Base-by-base conservation (phyloP, 257 asterid species). In the Przewalskia tangutica region DNA sequence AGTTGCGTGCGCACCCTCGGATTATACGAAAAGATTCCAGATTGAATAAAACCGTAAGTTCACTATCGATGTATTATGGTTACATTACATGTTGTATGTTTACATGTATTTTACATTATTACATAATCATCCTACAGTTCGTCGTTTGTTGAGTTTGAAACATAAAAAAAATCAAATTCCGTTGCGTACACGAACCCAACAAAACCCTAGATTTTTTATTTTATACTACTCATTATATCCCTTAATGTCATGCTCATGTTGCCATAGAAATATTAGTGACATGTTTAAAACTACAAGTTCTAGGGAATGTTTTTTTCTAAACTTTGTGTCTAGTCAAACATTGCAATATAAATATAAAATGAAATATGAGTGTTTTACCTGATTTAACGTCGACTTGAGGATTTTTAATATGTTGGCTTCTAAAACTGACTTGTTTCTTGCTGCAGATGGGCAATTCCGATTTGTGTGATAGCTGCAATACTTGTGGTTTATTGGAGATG, bases 381-480 rank as follows among this genome's bases (percentile, higher is more conserved):
- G 8, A 23, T 62, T 9, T 8, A 8, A 23, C 14, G 36, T n/a
- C 3, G 6, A 60, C 27, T 14, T 54, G 59, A 14, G 59, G 20
- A 54, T 54, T 2, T 11, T 2, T 42, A 40, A 18, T 16, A 34
- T 10, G 63, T 20, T 51, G 50, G 46, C 42, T 18, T 51, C n/a
- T 1, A 23, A 23, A 23, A 23, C 27, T 73, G 12, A 48, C 40
- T 70, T 83, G 65, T 23, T 82, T 42, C 53, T 50, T 81, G 85
- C 71, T 32, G 86, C 95, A 96, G 99, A 90, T 96, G 99, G 99
- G 98, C 97, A 1, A 93, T 94, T 82, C 98, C 93, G 4, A 83
- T 96, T 8, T 85, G 84, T 18, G 87, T 86, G 46, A 66, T 93
- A 78, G 93, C 84, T 6, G 91, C 85, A 7, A 32, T 90, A 42